Conservation (phyloP, 1,284 basidiomycete species). For the Malassezia equina region DNA sequence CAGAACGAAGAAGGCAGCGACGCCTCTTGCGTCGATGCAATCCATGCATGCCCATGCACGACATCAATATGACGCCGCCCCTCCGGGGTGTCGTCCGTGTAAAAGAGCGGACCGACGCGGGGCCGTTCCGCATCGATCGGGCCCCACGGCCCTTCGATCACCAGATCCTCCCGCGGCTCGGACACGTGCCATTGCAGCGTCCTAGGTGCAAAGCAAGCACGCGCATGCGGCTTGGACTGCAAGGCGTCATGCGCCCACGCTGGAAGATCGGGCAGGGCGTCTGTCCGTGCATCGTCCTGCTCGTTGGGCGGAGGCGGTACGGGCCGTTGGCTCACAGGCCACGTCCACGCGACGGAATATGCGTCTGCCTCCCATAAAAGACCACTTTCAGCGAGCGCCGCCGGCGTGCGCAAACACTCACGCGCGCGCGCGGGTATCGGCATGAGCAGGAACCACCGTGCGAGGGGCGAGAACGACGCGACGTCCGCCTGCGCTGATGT, state of each 20-base stretch:
- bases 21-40: background rate
- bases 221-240: background rate
- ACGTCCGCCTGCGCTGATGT: background rate
- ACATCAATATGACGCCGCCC: background rate
- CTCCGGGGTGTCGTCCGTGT: background rate
- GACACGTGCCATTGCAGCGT: background rate
- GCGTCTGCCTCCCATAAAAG: background rate
- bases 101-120: background rate
- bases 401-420: slow-evolving; percentile 13
- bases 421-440: background rate
- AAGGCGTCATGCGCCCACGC: background rate
- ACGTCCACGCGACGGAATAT: background rate
- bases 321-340: background rate
- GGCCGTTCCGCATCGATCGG: background rate
- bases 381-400: slow-evolving; percentile 1
- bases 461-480: no score
- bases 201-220: background rate
- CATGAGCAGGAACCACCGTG: background rate
- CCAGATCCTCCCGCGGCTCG: background rate
- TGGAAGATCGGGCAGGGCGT: background rate
- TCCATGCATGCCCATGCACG: background rate
- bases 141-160: background rate
- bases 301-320: no score
- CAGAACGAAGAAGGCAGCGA: slow-evolving; percentile 1
- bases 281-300: background rate